Evolutionary conservation across 2,329 filamentous ascomycete species (phyloP).

Genomic region (Cordyceps javanica): DNA sequence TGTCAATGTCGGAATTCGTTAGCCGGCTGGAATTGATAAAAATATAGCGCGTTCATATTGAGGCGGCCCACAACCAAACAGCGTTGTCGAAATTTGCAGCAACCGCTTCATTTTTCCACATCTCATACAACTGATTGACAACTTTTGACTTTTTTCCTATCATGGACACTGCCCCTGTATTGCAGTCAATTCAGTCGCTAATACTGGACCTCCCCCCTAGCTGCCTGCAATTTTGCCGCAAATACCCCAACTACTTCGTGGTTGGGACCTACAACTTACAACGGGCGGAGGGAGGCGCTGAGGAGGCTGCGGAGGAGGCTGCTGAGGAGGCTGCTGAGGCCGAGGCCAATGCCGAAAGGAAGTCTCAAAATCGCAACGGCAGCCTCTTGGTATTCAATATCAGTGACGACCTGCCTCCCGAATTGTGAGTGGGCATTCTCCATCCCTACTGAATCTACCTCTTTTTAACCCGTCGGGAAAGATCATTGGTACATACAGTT

Average conservation of each 20-base stretch:
- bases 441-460: neutral
- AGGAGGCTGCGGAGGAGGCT: slow-evolving; percentile 15
- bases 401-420: neutral
- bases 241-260: slow-evolving; percentile 58
- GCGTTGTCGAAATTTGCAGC: neutral
- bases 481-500: slow-evolving; percentile 52
- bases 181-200: slow-evolving; percentile 19
- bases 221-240: slow-evolving; percentile 68
- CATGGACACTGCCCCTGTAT: slow-evolving; percentile 1
- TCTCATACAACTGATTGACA: neutral
- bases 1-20: neutral
- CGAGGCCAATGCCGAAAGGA: slow-evolving; percentile 22
- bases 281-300: slow-evolving; percentile 29
- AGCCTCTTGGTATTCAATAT: slow-evolving; percentile 64
- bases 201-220: slow-evolving; percentile 64
- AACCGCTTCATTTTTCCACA: neutral
- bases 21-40: neutral
- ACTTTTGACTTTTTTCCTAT: neutral
- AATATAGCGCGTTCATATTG: neutral
- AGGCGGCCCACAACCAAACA: neutral
- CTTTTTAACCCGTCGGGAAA: slow-evolving; percentile 23
- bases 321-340: slow-evolving; percentile 17
- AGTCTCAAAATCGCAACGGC: slow-evolving; percentile 61
- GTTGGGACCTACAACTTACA: slow-evolving; percentile 82
- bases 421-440: slow-evolving; percentile 45